Evolutionary conservation across 345 rosid genomes (phyloP).

Genomic region (Anastatica hierochuntica): DNA sequence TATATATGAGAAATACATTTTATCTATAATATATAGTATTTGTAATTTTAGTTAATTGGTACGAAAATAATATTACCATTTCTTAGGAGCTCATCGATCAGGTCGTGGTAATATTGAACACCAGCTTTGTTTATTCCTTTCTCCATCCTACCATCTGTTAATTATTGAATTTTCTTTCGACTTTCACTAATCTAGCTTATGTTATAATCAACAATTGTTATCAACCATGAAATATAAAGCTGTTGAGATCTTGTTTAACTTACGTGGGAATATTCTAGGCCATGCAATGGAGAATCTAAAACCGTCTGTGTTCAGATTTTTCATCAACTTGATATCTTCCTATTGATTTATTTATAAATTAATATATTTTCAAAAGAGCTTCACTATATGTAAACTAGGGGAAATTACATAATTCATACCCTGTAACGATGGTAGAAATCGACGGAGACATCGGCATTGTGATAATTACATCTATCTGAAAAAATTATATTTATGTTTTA

Average conservation of each 20-base stretch:
- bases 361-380: no score
- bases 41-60: no score
- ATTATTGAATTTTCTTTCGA: background rate
- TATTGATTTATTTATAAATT: slow-evolving; percentile 5
- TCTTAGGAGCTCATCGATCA: slow-evolving; percentile 38
- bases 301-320: slow-evolving; percentile 41
- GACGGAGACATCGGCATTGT: slow-evolving; percentile 38
- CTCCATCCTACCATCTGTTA: slow-evolving; percentile 24
- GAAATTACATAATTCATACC: no score
- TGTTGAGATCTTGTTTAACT: no score
- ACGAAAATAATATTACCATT: slow-evolving; percentile 16
- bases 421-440: slow-evolving; percentile 42
- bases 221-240: no score
- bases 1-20: no score
- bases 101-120: slow-evolving; percentile 32
- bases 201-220: no score
- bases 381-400: no score
- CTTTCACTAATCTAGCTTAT: no score
- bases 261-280: slow-evolving; percentile 47
- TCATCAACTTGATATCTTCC: slow-evolving; percentile 49
- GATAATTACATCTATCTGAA: slow-evolving; percentile 32
- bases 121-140: slow-evolving; percentile 41
- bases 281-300: slow-evolving; percentile 49
- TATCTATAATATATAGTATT: no score
- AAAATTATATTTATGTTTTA: background rate